Conservation (phyloP, 2,329 filamentous ascomycete species). For the Ramichloridium luteum region DNA sequence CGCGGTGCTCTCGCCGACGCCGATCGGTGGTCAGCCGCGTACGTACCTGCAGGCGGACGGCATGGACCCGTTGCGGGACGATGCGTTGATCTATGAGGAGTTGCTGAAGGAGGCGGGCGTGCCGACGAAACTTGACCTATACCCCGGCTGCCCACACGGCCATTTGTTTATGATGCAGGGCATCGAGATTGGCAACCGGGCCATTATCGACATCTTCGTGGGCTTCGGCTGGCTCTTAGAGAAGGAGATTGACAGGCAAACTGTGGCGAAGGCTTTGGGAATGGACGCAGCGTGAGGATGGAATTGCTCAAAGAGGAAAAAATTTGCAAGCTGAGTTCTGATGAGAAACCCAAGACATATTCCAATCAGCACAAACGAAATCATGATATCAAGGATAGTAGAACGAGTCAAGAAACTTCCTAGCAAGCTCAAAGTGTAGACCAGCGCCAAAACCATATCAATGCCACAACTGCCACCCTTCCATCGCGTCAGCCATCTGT, state of each 20-base stretch:
- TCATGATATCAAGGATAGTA: too few relatives aligned
- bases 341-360: too few relatives aligned
- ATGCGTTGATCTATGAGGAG: conserved; percentile 41
- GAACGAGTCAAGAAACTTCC: too few relatives aligned
- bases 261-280: conserved; percentile 4
- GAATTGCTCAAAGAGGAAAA: too few relatives aligned
- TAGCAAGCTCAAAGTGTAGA: too few relatives aligned
- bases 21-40: conserved; percentile 29
- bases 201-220: conserved; percentile 20
- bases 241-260: conserved; percentile 7
- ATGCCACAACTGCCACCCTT: too few relatives aligned
- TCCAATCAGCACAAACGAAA: too few relatives aligned
- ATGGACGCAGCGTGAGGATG: too few relatives aligned
- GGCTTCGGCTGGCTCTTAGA: conserved; percentile 28
- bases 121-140: conserved; percentile 34
- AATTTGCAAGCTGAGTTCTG: too few relatives aligned
- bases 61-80: conserved; percentile 40
- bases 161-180: conserved; percentile 26
- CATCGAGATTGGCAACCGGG: conserved; percentile 17
- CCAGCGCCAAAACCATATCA: too few relatives aligned
- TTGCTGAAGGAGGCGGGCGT: conserved; percentile 35
- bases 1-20: conserved; percentile 24
- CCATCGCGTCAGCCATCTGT: too few relatives aligned
- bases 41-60: conserved; percentile 42
- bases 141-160: conserved; percentile 33